A percentile compares a stretch with the other conserved stretches of the same genome.
These are phyloP conservation scores for Curvularia hawaiiensis DNA, from an alignment of 2,329 filamentous ascomycete genomes.

Conservation along the genomic window DNA sequence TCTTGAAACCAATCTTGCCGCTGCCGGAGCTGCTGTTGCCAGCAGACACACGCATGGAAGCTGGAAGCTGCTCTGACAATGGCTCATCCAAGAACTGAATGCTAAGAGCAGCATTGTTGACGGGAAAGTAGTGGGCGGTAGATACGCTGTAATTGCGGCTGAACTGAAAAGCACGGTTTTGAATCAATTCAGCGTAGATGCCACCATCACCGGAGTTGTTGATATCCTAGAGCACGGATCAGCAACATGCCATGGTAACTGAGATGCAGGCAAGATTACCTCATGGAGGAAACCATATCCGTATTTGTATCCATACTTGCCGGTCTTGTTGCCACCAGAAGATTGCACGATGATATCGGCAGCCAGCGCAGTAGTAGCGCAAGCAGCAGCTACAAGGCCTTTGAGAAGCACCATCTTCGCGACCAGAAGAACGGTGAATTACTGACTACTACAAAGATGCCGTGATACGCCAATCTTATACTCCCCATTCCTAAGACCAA, in stretches of 20 bases:
- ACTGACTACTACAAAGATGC: constrained; percentile 1
- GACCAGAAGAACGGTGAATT: constrained; percentile 18
- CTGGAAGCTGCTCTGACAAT: constrained; percentile 53
- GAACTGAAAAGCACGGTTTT: constrained; percentile 72
- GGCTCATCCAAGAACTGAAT: constrained; percentile 49
- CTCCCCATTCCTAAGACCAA: background rate
- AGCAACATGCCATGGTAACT: background rate
- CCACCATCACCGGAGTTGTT: constrained; percentile 74
- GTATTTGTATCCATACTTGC: constrained; percentile 36
- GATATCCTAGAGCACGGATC: constrained; percentile 48
- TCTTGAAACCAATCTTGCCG: constrained; percentile 55
- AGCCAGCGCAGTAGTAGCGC: constrained; percentile 28
- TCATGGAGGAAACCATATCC: constrained; percentile 42
- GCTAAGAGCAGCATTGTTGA: constrained; percentile 43
- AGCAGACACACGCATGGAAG: constrained; percentile 50
- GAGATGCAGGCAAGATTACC: constrained; percentile 12
- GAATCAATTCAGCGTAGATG: constrained; percentile 73
- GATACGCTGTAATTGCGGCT: constrained; percentile 31
- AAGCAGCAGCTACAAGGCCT: constrained; percentile 29
- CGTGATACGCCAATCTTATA: constrained; percentile 8
- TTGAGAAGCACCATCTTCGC: constrained; percentile 29
- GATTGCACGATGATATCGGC: constrained; percentile 35
- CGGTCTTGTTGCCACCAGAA: constrained; percentile 36
- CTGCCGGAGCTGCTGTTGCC: constrained; percentile 40
- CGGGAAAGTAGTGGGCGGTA: constrained; percentile 36